Conservation (phyloP, 2,329 filamentous ascomycete genomes). For the Colletotrichum brevisporum region DNA sequence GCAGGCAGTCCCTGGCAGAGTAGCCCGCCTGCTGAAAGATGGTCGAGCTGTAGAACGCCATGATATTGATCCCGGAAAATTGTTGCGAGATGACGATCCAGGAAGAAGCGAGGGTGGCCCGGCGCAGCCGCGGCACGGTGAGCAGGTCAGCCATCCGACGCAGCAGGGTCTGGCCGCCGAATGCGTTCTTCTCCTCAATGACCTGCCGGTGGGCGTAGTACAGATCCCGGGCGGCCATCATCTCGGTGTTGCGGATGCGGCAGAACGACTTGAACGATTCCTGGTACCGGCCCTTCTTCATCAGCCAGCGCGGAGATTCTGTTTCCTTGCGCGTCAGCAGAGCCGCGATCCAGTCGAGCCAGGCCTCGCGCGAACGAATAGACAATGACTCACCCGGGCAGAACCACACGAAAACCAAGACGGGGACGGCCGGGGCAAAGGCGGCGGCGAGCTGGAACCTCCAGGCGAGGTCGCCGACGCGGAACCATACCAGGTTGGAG, state of each 20-base stretch:
- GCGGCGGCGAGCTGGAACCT: conserved; percentile 73
- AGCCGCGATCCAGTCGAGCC: too few species aligned
- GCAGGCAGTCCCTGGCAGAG: conserved; percentile 56
- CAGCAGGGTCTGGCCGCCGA: conserved; percentile 56
- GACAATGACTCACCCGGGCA: conserved; percentile 59
- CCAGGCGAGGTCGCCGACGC: conserved; percentile 68
- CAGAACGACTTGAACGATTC: conserved; percentile 71
- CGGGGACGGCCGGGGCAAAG: conserved; percentile 70
- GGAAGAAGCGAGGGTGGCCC: conserved; percentile 54
- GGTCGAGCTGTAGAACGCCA: conserved; percentile 65
- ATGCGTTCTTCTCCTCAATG: conserved; percentile 55
- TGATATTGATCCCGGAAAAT: conserved; percentile 56
- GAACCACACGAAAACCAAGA: conserved; percentile 68
- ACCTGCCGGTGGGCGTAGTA: conserved; percentile 61
- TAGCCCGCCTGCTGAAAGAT: conserved; percentile 64
- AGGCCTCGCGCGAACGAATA: too few species aligned
- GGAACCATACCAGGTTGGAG: conserved; percentile 69
- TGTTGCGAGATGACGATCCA: conserved; percentile 52
- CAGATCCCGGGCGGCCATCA: conserved; percentile 72
- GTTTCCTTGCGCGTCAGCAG: neutral
- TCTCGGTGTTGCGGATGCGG: conserved; percentile 64
- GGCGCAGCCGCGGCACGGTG: conserved; percentile 60
- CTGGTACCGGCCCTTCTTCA: conserved; percentile 73
- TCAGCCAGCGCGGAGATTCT: conserved; percentile 74
- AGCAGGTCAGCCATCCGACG: conserved; percentile 62